A percentile compares a stretch with the other conserved stretches of the same genome.
Evolutionary conservation across 306 rosid species (phyloP).

Genomic region (Amphicarpaea edgeworthii): DNA sequence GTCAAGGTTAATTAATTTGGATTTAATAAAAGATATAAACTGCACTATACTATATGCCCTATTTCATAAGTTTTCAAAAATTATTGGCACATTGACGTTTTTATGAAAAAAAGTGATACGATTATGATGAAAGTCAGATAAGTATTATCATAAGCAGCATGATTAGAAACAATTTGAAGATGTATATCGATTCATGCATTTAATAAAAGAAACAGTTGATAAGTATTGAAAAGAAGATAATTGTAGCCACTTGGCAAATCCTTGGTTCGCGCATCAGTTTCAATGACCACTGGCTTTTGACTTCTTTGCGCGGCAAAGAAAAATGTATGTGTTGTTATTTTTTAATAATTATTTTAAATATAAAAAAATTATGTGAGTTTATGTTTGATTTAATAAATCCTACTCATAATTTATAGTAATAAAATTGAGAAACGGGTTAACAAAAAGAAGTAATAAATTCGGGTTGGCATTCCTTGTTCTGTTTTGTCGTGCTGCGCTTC

Average conservation of each 20-base stretch:
- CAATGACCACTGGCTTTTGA: slow-evolving; percentile 56
- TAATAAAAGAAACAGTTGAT: slow-evolving; percentile 4
- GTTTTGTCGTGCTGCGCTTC: too few relatives aligned
- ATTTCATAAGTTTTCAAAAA: neutral
- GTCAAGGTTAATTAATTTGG: slow-evolving; percentile 8
- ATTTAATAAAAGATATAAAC: neutral
- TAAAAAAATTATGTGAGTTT: too few relatives aligned
- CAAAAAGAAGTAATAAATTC: too few relatives aligned
- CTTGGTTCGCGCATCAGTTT: neutral
- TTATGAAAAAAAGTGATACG: neutral
- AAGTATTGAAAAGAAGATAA: neutral
- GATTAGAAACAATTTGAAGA: neutral
- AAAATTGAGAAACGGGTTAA: too few relatives aligned
- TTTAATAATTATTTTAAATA: too few relatives aligned
- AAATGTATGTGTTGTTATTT: neutral
- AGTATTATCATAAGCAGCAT: neutral
- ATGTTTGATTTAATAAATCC: too few relatives aligned
- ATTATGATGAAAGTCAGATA: neutral
- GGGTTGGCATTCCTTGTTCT: too few relatives aligned
- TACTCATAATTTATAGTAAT: too few relatives aligned
- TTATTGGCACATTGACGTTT: neutral
- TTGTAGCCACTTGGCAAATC: slow-evolving; percentile 40
- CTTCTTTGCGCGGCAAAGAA: slow-evolving; percentile 31
- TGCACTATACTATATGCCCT: too few relatives aligned
- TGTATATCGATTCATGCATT: neutral